These are phyloP conservation scores for Candida jianshihensis DNA, from an alignment of 805 yeast genomes.

Conservation along the genomic window DNA sequence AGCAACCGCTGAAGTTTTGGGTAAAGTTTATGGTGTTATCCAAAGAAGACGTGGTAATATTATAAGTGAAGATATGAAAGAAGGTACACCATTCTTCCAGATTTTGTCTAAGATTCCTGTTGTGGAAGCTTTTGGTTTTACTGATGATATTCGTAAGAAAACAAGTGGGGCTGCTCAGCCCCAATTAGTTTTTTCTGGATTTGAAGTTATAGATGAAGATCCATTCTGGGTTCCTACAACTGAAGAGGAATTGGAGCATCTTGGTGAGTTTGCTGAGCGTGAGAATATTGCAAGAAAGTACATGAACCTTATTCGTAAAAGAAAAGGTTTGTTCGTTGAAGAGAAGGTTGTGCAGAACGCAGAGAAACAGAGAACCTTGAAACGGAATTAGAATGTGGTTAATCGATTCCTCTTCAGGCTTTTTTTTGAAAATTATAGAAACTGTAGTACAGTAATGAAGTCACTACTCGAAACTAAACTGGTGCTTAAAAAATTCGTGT, in stretches of 20 bases:
- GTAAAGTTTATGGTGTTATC: slow-evolving; percentile 91
- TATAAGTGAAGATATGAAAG: slow-evolving; percentile 90
- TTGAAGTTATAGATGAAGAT: slow-evolving; percentile 78
- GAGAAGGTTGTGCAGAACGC: slow-evolving; percentile 89
- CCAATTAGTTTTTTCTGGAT: slow-evolving; percentile 86
- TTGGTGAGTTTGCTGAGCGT: slow-evolving; percentile 88
- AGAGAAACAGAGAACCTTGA: slow-evolving; percentile 87
- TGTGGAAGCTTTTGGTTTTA: slow-evolving; percentile 92
- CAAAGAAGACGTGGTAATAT: slow-evolving; percentile 83
- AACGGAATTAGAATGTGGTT: no score
- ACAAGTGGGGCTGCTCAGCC: slow-evolving; percentile 98
- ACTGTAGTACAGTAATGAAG: no score
- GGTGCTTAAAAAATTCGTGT: no score
- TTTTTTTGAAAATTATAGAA: no score
- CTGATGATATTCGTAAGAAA: slow-evolving; percentile 87
- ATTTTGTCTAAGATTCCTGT: slow-evolving; percentile 84
- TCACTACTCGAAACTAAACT: no score
- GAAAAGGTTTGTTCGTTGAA: slow-evolving; percentile 86
- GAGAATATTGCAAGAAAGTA: slow-evolving; percentile 87
- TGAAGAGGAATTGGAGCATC: slow-evolving; percentile 88
- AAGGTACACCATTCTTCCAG: slow-evolving; percentile 95
- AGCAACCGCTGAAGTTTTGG: slow-evolving; percentile 88
- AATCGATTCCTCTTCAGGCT: no score
- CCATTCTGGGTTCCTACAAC: slow-evolving; percentile 99
- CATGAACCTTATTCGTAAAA: slow-evolving; percentile 72